Conservation (phyloP, 2,329 filamentous ascomycete species). For the Diaporthe sp. region DNA sequence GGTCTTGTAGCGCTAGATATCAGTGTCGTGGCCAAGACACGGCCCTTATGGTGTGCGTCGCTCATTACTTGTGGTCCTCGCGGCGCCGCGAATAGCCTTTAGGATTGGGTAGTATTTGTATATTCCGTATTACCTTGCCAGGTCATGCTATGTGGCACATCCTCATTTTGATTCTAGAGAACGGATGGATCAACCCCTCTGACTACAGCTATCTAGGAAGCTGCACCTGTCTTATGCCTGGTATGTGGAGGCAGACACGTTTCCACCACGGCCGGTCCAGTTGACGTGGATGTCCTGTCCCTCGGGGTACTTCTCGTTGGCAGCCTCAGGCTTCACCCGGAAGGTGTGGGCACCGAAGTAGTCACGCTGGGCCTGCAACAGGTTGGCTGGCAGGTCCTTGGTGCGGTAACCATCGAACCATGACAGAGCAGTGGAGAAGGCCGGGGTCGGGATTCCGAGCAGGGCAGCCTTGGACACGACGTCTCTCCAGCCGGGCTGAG, state of each 20-base stretch:
- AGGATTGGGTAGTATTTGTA: constrained; percentile 27
- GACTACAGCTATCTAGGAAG: constrained; percentile 32
- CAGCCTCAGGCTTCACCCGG: constrained; percentile 84
- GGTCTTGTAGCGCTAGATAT: not conserved
- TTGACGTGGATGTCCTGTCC: constrained; percentile 97
- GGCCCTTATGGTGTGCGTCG: not conserved
- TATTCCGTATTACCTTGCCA: constrained; percentile 30
- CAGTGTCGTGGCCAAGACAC: not conserved
- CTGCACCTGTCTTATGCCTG: constrained; percentile 74
- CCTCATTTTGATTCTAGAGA: constrained; percentile 23
- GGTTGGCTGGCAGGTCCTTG: constrained; percentile 96
- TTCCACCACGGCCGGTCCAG: constrained; percentile 98
- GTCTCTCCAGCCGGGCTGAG: constrained; percentile 91
- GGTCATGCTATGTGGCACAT: constrained; percentile 28
- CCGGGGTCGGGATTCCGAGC: constrained; percentile 94
- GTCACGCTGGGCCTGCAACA: constrained; percentile 98
- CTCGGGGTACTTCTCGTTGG: constrained; percentile 81
- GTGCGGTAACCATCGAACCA: constrained; percentile 99
- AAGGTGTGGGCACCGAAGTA: constrained; percentile 98
- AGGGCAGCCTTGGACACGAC: constrained; percentile 91
- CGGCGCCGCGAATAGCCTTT: not conserved
- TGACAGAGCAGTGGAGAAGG: constrained; percentile 95
- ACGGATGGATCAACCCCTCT: constrained; percentile 23
- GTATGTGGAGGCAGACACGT: constrained; percentile 97
- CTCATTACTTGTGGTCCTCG: not conserved